Conservation (phyloP, 2,329 filamentous ascomycete species). For the Diaporthe aspalathi region DNA sequence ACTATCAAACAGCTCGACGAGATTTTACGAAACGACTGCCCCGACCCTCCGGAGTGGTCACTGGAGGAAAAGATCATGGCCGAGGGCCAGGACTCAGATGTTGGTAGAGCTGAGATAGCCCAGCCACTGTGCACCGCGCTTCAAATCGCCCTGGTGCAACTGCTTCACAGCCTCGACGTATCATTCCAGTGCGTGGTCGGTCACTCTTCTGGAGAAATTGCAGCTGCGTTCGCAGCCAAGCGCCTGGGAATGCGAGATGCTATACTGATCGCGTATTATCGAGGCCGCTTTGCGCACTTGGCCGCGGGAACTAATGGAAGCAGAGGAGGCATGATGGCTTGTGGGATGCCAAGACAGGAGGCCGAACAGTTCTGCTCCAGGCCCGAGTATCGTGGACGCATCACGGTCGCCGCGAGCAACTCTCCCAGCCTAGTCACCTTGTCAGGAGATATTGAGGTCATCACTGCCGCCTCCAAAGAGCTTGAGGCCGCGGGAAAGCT, state of each 20-base stretch:
- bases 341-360: slow-evolving; percentile 46
- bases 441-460: slow-evolving; percentile 49
- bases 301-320: slow-evolving; percentile 41
- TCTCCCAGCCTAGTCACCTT: slow-evolving; percentile 49
- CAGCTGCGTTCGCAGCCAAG: slow-evolving; percentile 55
- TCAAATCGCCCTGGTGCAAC: slow-evolving; percentile 57
- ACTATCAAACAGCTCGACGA: slow-evolving; percentile 50
- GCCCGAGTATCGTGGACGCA: slow-evolving; percentile 43
- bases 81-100: slow-evolving; percentile 43
- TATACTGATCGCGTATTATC: slow-evolving; percentile 54
- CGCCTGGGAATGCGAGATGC: slow-evolving; percentile 50
- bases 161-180: slow-evolving; percentile 45
- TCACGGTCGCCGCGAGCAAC: slow-evolving; percentile 50
- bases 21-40: slow-evolving; percentile 43
- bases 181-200: slow-evolving; percentile 50
- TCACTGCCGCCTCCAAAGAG: slow-evolving; percentile 42
- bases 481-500: slow-evolving; percentile 47
- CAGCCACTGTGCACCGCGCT: slow-evolving; percentile 66
- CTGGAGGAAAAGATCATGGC: slow-evolving; percentile 51
- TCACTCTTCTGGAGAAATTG: slow-evolving; percentile 58
- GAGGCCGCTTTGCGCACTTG: slow-evolving; percentile 50
- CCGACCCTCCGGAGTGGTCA: slow-evolving; percentile 46
- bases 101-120: slow-evolving; percentile 54
- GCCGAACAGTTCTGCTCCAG: slow-evolving; percentile 44
- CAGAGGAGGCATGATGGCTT: slow-evolving; percentile 52